These are phyloP conservation scores for Sordariomycetes sp. DNA, from an alignment of 2,329 filamentous ascomycete genomes.

Conservation along the genomic window DNA sequence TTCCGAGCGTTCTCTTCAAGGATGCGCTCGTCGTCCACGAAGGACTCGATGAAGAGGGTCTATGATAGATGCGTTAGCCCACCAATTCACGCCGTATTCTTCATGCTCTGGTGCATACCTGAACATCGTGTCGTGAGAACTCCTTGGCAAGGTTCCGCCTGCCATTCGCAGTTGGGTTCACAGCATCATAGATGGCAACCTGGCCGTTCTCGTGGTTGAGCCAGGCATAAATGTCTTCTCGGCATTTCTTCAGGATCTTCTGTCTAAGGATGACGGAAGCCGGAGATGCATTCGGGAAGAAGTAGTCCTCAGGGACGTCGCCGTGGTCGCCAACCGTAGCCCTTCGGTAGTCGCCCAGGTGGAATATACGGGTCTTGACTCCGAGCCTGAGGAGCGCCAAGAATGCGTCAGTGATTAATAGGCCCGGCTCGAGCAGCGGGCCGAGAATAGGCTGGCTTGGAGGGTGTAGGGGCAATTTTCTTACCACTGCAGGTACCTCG, in stretches of 20 bases:
- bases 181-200: slow-evolving; percentile 96
- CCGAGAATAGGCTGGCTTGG: neutral
- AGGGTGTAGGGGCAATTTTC: slow-evolving; percentile 11
- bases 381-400: slow-evolving; percentile 53
- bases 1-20: slow-evolving; percentile 94
- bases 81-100: neutral
- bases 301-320: slow-evolving; percentile 91
- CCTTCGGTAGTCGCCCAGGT: slow-evolving; percentile 90
- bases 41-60: slow-evolving; percentile 95
- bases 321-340: slow-evolving; percentile 77
- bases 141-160: slow-evolving; percentile 83
- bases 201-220: slow-evolving; percentile 96
- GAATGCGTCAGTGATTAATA: neutral
- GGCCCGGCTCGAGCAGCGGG: neutral
- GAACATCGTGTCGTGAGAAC: slow-evolving; percentile 94
- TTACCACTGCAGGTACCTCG: slow-evolving; percentile 84
- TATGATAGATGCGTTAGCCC: slow-evolving; percentile 23
- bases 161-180: slow-evolving; percentile 79
- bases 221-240: slow-evolving; percentile 94
- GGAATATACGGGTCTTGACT: slow-evolving; percentile 96
- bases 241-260: slow-evolving; percentile 94
- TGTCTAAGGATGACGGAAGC: slow-evolving; percentile 87
- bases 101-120: slow-evolving; percentile 36
- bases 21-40: slow-evolving; percentile 85
- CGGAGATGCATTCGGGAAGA: slow-evolving; percentile 89